Percentiles rank a stretch among this genome's conserved stretches.
Evolutionary conservation across 345 rosid genomes (phyloP).

Genomic region (Brassica carinata): DNA sequence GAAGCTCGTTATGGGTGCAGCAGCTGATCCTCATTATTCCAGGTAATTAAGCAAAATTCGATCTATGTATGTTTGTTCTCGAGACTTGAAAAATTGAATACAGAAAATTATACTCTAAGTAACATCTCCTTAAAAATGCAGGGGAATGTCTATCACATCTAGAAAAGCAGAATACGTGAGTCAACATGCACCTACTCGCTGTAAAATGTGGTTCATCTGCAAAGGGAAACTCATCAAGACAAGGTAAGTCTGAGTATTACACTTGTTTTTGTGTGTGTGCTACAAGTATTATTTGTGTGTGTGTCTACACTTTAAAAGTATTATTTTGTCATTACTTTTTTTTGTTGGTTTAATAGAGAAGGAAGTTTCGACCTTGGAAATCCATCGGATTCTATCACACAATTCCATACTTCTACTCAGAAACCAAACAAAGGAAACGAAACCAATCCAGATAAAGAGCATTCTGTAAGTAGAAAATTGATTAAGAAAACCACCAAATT

Average conservation of each 20-base stretch:
- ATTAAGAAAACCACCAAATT: neutral
- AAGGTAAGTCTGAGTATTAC: constrained; percentile 45
- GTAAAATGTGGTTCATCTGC: constrained; percentile 79
- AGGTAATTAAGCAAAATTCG: constrained; percentile 40
- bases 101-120: neutral
- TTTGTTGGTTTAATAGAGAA: constrained; percentile 13
- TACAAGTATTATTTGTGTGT: neutral
- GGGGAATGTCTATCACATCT: constrained; percentile 68
- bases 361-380: constrained; percentile 12
- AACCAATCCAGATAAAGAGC: neutral
- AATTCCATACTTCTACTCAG: neutral
- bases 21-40: constrained; percentile 62
- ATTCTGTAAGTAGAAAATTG: constrained; percentile 11
- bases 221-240: constrained; percentile 56
- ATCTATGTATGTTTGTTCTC: neutral
- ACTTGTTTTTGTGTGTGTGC: neutral
- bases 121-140: constrained; percentile 40
- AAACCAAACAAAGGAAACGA: constrained; percentile 14
- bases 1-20: constrained; percentile 91
- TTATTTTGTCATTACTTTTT: neutral
- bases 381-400: constrained; percentile 15
- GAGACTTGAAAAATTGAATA: neutral
- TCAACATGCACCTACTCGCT: constrained; percentile 57
- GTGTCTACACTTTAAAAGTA: neutral
- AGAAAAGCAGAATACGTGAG: constrained; percentile 65